These are phyloP conservation scores for Discostella stelligeroides DNA, from an alignment of 108 stramenopile species.

Conservation along the genomic window DNA sequence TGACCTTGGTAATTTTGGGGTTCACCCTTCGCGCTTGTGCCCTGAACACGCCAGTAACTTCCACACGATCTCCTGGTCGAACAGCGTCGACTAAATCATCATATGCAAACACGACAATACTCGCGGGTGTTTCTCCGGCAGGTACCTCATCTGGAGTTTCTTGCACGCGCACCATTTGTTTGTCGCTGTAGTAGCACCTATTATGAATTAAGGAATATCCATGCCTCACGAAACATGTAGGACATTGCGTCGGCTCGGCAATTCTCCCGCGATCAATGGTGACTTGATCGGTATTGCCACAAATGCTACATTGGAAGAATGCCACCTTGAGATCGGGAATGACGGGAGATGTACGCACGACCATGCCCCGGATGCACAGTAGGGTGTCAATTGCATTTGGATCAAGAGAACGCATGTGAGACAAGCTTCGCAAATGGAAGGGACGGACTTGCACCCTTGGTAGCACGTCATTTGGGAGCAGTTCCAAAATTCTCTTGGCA, in stretches of 20 bases:
- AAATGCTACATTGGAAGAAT: slow-evolving; percentile 92
- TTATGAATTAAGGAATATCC: slow-evolving; percentile 91
- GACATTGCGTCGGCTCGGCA: slow-evolving; percentile 88
- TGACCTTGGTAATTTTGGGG: slow-evolving; percentile 88
- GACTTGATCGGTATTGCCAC: slow-evolving; percentile 76
- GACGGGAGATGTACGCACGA: slow-evolving; percentile 91
- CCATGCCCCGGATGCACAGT: slow-evolving; percentile 94
- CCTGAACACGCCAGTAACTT: slow-evolving; percentile 96
- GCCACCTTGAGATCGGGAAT: slow-evolving; percentile 98
- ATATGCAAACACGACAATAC: slow-evolving; percentile 92
- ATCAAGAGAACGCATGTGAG: slow-evolving; percentile 91
- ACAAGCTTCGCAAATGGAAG: slow-evolving; percentile 81
- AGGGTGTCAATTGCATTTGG: slow-evolving; percentile 93
- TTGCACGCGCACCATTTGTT: slow-evolving; percentile 96
- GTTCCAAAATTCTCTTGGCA: slow-evolving; percentile 28
- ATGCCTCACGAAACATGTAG: slow-evolving; percentile 64
- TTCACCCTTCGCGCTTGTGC: slow-evolving; percentile 92
- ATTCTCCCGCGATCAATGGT: slow-evolving; percentile 95
- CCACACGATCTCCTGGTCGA: slow-evolving; percentile 96
- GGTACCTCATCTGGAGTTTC: slow-evolving; percentile 98
- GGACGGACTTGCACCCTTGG: slow-evolving; percentile 92
- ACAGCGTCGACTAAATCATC: slow-evolving; percentile 97
- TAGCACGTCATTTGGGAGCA: slow-evolving; percentile 38
- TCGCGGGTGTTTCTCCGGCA: slow-evolving; percentile 98
- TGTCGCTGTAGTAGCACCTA: slow-evolving; percentile 95